Evolutionary conservation across 495 filamentous ascomycete genomes (phyloP).

Genomic region (Trypethelium eluteriae): DNA sequence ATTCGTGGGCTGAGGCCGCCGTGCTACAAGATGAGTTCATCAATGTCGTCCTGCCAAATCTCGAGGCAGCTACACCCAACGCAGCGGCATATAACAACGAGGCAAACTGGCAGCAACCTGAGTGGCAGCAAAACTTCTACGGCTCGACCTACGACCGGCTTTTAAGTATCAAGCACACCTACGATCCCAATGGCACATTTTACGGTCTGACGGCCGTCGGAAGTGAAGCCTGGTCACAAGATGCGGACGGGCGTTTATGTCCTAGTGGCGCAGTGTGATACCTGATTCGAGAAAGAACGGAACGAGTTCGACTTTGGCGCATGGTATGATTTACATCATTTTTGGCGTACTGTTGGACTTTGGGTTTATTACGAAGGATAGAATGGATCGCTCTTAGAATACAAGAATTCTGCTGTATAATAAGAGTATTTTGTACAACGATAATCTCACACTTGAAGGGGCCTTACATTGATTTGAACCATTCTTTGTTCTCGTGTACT

Average conservation of each 20-base stretch:
- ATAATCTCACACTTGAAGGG: too few relatives aligned
- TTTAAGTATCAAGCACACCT: conserved; percentile 43
- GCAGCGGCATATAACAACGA: background rate
- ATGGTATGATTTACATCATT: background rate
- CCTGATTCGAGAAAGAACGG: background rate
- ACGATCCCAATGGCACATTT: conserved; percentile 47
- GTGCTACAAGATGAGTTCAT: background rate
- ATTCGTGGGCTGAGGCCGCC: background rate
- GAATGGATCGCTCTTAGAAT: too few relatives aligned
- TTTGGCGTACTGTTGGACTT: background rate
- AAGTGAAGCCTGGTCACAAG: conserved; percentile 33
- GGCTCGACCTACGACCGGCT: conserved; percentile 36
- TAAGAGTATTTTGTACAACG: too few relatives aligned
- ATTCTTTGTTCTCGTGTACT: too few relatives aligned
- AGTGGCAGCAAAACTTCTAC: conserved; percentile 23
- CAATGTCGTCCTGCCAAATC: background rate
- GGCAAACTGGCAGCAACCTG: conserved; percentile 12
- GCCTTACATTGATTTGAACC: too few relatives aligned
- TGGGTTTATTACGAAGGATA: too few relatives aligned
- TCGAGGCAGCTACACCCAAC: background rate
- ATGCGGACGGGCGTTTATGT: background rate
- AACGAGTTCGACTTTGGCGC: background rate
- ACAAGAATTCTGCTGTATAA: too few relatives aligned
- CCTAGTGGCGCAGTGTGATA: background rate
- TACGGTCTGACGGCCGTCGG: conserved; percentile 46